phyloP scores from a whole-genome alignment of 2,329 filamentous ascomycete species.

The Paecilomyces sp. region DNA sequence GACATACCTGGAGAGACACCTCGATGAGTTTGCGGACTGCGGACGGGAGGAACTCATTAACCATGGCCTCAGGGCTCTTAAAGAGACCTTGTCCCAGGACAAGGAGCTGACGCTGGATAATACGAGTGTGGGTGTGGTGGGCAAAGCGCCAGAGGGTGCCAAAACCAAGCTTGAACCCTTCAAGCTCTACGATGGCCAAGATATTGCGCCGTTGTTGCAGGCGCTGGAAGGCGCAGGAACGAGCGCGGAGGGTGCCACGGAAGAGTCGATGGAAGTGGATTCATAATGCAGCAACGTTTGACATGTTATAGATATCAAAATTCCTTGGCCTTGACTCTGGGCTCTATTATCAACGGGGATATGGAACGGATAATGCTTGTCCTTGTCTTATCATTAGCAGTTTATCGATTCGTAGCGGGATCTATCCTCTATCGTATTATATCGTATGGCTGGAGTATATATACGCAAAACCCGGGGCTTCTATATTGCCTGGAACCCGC shows the following conservation, averaged over 20 bases:
- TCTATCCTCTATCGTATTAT: conserved; percentile 3
- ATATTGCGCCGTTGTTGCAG: conserved; percentile 80
- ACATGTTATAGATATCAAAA: conserved; percentile 21
- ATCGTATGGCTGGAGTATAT: conserved; percentile 1
- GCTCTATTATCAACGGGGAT: neutral
- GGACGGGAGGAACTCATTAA: conserved; percentile 78
- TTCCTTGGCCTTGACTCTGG: neutral
- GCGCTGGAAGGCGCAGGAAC: conserved; percentile 46
- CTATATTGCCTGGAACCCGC: neutral
- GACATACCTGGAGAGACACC: conserved; percentile 89
- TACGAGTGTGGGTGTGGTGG: conserved; percentile 83
- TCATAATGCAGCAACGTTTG: conserved; percentile 27
- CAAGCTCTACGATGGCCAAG: conserved; percentile 82
- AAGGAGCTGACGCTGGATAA: conserved; percentile 97
- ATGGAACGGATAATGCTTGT: neutral
- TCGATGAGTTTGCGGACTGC: conserved; percentile 72
- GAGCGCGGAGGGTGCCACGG: conserved; percentile 32
- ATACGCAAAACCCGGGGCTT: neutral
- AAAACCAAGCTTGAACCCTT: conserved; percentile 65
- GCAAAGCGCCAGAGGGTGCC: conserved; percentile 48
- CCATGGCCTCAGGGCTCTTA: conserved; percentile 84
- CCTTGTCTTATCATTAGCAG: conserved; percentile 2
- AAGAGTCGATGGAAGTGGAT: conserved; percentile 52
- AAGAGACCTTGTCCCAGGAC: conserved; percentile 94
- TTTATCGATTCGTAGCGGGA: conserved; percentile 1